Conservation (phyloP, 1,284 basidiomycete species). For the Serendipita sp. region DNA sequence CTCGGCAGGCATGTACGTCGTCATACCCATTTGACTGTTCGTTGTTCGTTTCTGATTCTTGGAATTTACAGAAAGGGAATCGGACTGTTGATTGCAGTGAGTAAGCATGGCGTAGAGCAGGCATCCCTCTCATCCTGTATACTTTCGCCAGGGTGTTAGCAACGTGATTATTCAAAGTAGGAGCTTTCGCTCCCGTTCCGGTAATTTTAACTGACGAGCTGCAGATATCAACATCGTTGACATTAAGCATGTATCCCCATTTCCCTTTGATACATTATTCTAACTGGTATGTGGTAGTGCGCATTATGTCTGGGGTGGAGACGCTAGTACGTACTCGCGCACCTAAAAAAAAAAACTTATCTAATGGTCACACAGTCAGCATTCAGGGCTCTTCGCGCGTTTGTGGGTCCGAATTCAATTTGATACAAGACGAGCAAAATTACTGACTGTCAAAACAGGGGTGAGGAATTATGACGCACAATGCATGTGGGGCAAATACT, state of each 20-base stretch:
- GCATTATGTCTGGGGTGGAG: constrained; percentile 20
- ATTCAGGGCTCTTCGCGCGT: neutral
- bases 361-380: neutral
- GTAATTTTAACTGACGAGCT: neutral
- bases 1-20: constrained; percentile 9
- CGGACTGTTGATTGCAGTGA: constrained; percentile 17
- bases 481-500: neutral
- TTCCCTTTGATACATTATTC: neutral
- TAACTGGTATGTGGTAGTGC: constrained; percentile 6
- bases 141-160: constrained; percentile 14
- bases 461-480: no score
- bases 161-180: constrained; percentile 24
- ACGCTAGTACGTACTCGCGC: constrained; percentile 14
- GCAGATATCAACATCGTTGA: constrained; percentile 18
- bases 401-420: no score
- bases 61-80: constrained; percentile 14
- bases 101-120: neutral
- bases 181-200: neutral
- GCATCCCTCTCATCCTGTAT: neutral
- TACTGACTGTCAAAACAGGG: no score
- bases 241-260: constrained; percentile 10
- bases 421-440: no score
- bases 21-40: neutral
- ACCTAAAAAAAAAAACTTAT: neutral
- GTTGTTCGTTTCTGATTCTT: neutral